Evolutionary conservation across 2,329 filamentous ascomycete species (phyloP).

Genomic region (Talaromyces rugulosus): DNA sequence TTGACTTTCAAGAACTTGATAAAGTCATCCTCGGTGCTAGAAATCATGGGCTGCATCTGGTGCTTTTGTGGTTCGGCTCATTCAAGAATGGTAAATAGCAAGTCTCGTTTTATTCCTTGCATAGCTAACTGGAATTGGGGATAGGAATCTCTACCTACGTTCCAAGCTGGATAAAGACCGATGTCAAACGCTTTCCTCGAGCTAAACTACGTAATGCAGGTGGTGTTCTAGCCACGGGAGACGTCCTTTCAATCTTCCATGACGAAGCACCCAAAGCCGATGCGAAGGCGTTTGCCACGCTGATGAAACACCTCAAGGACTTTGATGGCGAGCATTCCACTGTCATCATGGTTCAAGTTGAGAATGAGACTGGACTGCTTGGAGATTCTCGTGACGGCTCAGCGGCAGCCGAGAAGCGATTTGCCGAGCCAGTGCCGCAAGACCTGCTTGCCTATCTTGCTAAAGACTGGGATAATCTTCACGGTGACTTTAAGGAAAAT

Average conservation of each 20-base stretch:
- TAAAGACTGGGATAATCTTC: slow-evolving; percentile 9
- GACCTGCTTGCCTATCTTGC: slow-evolving; percentile 31
- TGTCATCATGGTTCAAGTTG: slow-evolving; percentile 56
- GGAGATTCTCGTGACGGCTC: slow-evolving; percentile 51
- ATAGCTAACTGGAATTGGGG: background rate
- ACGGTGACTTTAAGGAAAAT: slow-evolving; percentile 23
- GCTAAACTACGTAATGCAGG: slow-evolving; percentile 1
- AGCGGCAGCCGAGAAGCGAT: slow-evolving; percentile 38
- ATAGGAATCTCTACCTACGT: slow-evolving; percentile 32
- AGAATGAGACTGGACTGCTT: slow-evolving; percentile 52
- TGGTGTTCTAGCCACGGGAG: slow-evolving; percentile 24
- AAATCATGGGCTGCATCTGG: slow-evolving; percentile 34
- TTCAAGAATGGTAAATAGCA: slow-evolving; percentile 42
- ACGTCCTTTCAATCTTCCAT: slow-evolving; percentile 36
- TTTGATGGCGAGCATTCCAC: slow-evolving; percentile 46
- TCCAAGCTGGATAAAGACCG: slow-evolving; percentile 36
- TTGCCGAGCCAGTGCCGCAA: slow-evolving; percentile 33
- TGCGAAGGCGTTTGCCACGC: slow-evolving; percentile 33
- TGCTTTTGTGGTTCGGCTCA: slow-evolving; percentile 46
- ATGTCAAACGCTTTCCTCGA: slow-evolving; percentile 5
- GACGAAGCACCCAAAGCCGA: slow-evolving; percentile 33
- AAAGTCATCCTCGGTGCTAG: slow-evolving; percentile 35
- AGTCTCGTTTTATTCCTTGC: background rate
- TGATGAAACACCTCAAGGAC: slow-evolving; percentile 40
- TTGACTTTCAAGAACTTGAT: slow-evolving; percentile 42